phyloP scores from a whole-genome alignment of 768 basidiomycete species.

The Boletellus ananiceps region DNA sequence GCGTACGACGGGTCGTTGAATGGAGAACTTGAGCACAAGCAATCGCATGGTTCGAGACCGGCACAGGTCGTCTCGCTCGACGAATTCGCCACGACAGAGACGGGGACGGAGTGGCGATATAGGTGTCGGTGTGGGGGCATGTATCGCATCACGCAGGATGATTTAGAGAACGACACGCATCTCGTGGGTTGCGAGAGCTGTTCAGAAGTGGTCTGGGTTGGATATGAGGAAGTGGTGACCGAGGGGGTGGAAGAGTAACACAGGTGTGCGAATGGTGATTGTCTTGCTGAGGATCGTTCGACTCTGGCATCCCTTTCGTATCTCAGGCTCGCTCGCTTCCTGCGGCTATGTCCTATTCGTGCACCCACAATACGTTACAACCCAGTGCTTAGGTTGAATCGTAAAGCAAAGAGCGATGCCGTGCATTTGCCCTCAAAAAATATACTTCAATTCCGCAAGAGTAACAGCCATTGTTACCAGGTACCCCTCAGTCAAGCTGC shows the following conservation, averaged over 20 bases:
- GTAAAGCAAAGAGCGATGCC: too few relatives aligned
- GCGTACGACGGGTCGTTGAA: constrained; percentile 42
- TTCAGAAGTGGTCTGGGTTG: constrained; percentile 84
- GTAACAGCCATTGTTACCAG: neutral
- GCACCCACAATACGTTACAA: too few relatives aligned
- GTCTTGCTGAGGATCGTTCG: too few relatives aligned
- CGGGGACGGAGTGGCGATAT: constrained; percentile 44
- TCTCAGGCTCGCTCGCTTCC: neutral
- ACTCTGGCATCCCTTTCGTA: neutral
- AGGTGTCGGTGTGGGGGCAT: constrained; percentile 69
- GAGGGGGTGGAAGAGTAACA: constrained; percentile 18
- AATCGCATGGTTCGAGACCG: constrained; percentile 50
- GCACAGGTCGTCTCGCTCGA: constrained; percentile 77
- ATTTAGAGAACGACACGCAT: constrained; percentile 70
- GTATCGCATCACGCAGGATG: constrained; percentile 52
- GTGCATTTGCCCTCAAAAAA: too few relatives aligned
- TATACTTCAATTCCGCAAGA: too few relatives aligned
- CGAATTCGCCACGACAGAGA: constrained; percentile 42
- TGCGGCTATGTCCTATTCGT: too few relatives aligned
- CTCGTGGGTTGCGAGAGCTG: constrained; percentile 69
- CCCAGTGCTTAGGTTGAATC: too few relatives aligned
- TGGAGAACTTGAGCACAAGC: neutral
- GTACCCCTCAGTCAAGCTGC: constrained; percentile 27
- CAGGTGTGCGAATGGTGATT: neutral
- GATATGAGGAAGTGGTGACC: constrained; percentile 63